Evolutionary conservation across 192 early-diverging fungal genomes (phyloP).

Genomic region (Gonapodya prolifera): DNA sequence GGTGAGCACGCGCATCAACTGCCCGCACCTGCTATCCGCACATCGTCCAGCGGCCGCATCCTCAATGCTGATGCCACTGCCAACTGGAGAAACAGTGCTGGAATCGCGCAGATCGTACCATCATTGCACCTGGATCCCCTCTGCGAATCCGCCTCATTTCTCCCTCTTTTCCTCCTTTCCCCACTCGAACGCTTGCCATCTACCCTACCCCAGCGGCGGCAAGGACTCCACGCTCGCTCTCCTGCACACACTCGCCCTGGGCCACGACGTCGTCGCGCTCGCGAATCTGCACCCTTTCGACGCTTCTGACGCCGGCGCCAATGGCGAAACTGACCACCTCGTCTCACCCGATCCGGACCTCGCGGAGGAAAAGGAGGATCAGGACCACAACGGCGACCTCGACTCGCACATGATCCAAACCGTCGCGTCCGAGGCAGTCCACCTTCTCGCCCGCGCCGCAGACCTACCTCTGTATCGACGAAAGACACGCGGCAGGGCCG

Average conservation of each 20-base stretch:
- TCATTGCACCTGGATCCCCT: too few relatives aligned
- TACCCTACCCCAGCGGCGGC: conserved; percentile 91
- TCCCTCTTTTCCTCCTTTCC: too few relatives aligned
- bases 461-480: conserved; percentile 68
- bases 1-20: too few relatives aligned
- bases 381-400: conserved; percentile 42
- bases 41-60: too few relatives aligned
- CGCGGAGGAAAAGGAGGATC: background rate
- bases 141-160: too few relatives aligned
- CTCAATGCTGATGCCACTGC: too few relatives aligned
- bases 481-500: conserved; percentile 55
- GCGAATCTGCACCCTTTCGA: conserved; percentile 77
- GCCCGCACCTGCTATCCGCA: too few relatives aligned
- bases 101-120: too few relatives aligned
- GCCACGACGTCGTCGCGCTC: conserved; percentile 84
- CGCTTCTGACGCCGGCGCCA: conserved; percentile 42
- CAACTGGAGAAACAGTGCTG: too few relatives aligned
- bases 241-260: conserved; percentile 87
- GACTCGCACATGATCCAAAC: conserved; percentile 98
- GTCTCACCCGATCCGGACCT: too few relatives aligned
- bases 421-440: conserved; percentile 84
- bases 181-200: too few relatives aligned
- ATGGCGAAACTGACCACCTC: background rate
- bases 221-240: conserved; percentile 95
- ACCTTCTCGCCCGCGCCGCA: conserved; percentile 63